Percentiles rank a stretch among this genome's conserved stretches.
phyloP scores from a whole-genome alignment of 495 filamentous ascomycete species.

The Xylaria scruposa region DNA sequence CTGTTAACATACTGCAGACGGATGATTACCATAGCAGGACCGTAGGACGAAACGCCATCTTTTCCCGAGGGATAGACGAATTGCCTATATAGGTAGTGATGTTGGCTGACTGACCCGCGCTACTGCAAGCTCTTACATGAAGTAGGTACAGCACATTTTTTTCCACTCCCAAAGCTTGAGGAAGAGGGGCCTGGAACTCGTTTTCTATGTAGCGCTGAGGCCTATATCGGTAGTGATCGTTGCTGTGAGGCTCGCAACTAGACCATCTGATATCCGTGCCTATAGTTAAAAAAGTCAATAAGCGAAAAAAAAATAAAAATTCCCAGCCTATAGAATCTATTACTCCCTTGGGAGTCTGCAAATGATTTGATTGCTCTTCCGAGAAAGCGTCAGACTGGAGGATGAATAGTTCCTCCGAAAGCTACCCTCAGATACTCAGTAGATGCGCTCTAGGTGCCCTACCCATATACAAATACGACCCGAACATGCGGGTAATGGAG shows the following conservation, averaged over 20 bases:
- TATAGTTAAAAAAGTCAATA: not conserved
- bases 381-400: not conserved
- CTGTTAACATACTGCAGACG: not conserved
- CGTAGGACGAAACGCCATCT: not conserved
- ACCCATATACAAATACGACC: slow-evolving; percentile 6
- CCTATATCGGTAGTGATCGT: slow-evolving; percentile 17
- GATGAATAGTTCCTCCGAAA: slow-evolving; percentile 18
- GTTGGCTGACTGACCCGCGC: not conserved
- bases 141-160: slow-evolving; percentile 10
- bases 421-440: not conserved
- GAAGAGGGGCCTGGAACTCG: not conserved
- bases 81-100: not conserved
- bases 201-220: not conserved
- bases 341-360: not conserved
- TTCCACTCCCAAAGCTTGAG: not conserved
- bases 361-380: not conserved
- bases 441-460: not conserved
- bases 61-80: slow-evolving; percentile 13
- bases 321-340: not conserved
- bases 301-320: not conserved
- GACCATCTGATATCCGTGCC: not conserved
- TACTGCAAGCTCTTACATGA: slow-evolving; percentile 27
- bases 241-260: slow-evolving; percentile 4
- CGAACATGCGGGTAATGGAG: slow-evolving; percentile 4
- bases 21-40: not conserved